These are phyloP conservation scores for Podospora pseudopauciseta DNA, from an alignment of 495 filamentous ascomycete species.

Conservation along the genomic window DNA sequence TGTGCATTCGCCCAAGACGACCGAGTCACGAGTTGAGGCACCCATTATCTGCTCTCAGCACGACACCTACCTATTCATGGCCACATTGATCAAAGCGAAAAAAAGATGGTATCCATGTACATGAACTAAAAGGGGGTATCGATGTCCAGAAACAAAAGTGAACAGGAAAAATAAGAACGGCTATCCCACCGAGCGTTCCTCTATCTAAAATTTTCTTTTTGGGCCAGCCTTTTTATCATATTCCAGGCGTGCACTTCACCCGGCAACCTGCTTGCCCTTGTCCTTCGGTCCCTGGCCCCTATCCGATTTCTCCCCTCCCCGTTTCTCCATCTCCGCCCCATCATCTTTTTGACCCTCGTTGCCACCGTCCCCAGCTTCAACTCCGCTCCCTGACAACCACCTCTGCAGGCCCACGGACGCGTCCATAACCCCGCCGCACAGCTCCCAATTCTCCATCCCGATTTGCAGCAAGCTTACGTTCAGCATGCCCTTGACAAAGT, in stretches of 20 bases:
- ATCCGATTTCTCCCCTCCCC: not conserved
- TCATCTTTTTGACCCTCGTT: not conserved
- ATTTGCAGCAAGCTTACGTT: constrained; percentile 33
- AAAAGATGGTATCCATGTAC: not conserved
- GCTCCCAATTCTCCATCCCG: constrained; percentile 38
- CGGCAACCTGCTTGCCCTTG: not conserved
- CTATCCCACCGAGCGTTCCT: not conserved
- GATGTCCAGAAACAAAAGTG: not conserved
- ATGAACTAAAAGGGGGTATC: not conserved
- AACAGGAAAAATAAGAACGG: not conserved
- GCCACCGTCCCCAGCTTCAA: not conserved
- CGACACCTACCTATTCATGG: not conserved
- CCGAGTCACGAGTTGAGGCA: no score
- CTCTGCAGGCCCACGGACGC: constrained; percentile 25
- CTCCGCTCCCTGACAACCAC: constrained; percentile 24
- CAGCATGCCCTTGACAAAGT: constrained; percentile 35
- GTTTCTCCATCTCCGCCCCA: not conserved
- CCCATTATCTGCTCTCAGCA: no score
- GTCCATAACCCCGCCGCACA: constrained; percentile 27
- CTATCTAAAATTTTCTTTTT: not conserved
- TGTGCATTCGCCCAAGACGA: no score
- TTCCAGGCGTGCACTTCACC: not conserved
- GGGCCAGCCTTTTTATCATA: not conserved
- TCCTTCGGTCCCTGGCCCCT: not conserved
- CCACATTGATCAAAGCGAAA: not conserved